phyloP scores from a whole-genome alignment of 345 rosid species.

The Bretschneidera sinensis region DNA sequence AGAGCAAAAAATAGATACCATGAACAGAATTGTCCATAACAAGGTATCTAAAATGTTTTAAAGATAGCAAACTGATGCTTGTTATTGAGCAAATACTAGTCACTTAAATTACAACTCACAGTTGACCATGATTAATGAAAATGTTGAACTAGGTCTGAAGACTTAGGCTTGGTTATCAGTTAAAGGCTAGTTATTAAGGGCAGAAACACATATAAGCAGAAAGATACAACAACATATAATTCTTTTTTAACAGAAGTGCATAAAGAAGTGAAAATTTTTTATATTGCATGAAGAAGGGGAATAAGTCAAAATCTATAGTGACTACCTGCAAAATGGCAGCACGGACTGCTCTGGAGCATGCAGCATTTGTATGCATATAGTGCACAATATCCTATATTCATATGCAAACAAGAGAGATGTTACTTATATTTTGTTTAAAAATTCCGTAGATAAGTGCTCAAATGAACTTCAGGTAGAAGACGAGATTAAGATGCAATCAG shows the following conservation, averaged over 20 bases:
- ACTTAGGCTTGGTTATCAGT: neutral
- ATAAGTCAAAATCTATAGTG: neutral
- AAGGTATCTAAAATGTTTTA: neutral
- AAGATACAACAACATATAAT: too few species aligned
- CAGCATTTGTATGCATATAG: constrained; percentile 86
- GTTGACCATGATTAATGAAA: neutral
- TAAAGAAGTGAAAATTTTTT: too few species aligned
- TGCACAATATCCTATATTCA: constrained; percentile 77
- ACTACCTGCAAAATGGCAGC: constrained; percentile 90
- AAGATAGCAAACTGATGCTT: too few species aligned
- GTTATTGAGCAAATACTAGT: neutral
- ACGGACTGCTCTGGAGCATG: constrained; percentile 95
- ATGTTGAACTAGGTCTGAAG: neutral
- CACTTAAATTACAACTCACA: too few species aligned
- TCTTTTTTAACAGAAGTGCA: too few species aligned
- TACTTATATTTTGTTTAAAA: constrained; percentile 10
- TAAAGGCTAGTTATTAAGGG: neutral
- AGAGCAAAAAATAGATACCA: neutral
- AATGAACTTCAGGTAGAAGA: neutral
- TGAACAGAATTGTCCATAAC: neutral
- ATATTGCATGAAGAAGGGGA: neutral
- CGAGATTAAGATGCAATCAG: constrained; percentile 5
- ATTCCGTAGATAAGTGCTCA: neutral
- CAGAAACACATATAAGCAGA: too few species aligned
- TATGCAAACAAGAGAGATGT: constrained; percentile 4